Evolutionary conservation across 768 basidiomycete species (phyloP), one percentile per base, ranked within the genome.

Genomic region (Piloderma croceum): DNA sequence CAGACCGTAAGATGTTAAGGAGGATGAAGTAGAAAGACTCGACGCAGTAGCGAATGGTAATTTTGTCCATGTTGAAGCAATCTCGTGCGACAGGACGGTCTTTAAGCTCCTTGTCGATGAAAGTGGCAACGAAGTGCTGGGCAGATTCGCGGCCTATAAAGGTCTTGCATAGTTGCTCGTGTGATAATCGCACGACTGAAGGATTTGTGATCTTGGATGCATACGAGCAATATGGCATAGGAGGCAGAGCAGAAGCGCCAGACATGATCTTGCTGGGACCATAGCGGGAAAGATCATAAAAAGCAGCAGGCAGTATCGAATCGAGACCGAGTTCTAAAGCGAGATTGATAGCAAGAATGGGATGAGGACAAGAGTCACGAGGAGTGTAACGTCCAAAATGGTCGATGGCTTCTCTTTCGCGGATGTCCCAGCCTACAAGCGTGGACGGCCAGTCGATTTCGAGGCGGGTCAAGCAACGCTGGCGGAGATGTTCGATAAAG

Each of bases 11-110:
- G 22, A 81, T 63, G 57, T 87, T 85, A 42, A 87, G 72, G 66
- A 75, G 76, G 63, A 88, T 77, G 56, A 79, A 83, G 60, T 85
- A 82, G 60, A 83, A 83, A 11, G 83, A 81, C 38, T 85, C 81
- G 42, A 64, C 62, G 59, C 85, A 88, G 21, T 37, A 59, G 49
- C 23, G 63, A 42, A 54, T 42, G 21, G 39, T 29, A 7, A n/a
- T n/a, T 9, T 13, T 12, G 18, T 17, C 40, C n/a, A 52, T 46
- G 57, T 76, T 66, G 4, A 61, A 51, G 54, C 83, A 87, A 9
- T 68, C 62, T 0, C 56, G 42, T 4, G 81, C 70, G 0, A 77
- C 70, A 2, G 53, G 17, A 2, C 77, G 76, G 33, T 61, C 58
- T 38, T 70, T 66, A 18, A 87, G 71, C 31, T 82, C 73, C 7